Base-by-base conservation (phyloP, 352 stramenopile genomes). In the Globisporangium alternatum region DNA sequence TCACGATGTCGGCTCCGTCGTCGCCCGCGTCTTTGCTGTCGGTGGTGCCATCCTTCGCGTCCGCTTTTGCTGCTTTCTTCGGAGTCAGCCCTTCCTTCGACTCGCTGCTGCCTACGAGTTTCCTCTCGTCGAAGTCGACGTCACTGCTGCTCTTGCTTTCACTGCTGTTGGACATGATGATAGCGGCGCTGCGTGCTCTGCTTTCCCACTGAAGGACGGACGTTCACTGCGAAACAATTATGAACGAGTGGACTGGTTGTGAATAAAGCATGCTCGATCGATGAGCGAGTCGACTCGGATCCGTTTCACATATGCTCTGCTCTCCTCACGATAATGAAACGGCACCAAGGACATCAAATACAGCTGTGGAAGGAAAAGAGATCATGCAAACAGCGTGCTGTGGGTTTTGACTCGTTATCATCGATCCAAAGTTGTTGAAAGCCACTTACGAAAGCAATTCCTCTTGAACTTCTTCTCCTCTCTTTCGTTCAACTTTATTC, bases 121-220 rank as follows among this genome's bases (percentile, higher is more conserved):
- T 66, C 35, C 43, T 59, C 28, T 66, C 49, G 12, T 57, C 37
- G 28, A 30, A 30, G 28, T 74, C 68, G 44, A 49, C 56, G 2
- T 67, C 65, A 10, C 64, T 56, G 53, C 78, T 80, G 21, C 39
- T 51, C 30, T 81, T 83, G 56, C 71, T 78, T 35, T 83, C 72
- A 30, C 64, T 75, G 35, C 64, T 75, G 35, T 64, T 75, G 2
- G 60, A 66, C 72, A 81, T 78, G 22, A 25, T 63, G 17, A n/a
- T 45, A 9, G 7, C 35, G 21, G n/a, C 28, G 12, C 5, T 19
- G 21, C 33, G 51, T 41, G 25, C 8, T 35, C 17, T 31, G n/a
- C 5, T n/a, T 48, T 39, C 44, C 35, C 17, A 7, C 5, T 57
- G 63, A 63, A 65, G 67, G 64, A 65, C 44, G 67, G 68, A 65